These are phyloP conservation scores for Trametes sp. DNA, from an alignment of 1,284 basidiomycete species.

Conservation along the genomic window DNA sequence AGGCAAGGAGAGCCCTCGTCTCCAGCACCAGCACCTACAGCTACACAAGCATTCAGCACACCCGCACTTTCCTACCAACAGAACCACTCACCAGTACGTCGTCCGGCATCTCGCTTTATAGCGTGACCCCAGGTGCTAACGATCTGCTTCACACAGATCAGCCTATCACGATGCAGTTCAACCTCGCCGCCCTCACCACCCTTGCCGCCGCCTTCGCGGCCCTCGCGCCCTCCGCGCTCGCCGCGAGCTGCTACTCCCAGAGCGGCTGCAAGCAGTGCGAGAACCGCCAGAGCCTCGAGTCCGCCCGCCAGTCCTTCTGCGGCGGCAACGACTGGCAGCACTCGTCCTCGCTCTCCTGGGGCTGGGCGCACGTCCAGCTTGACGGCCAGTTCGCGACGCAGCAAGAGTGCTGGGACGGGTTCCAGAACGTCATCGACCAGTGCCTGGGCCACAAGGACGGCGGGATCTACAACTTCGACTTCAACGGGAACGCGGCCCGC, in stretches of 20 bases:
- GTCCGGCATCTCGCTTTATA: too few relatives aligned
- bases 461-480: slow-evolving; percentile 3
- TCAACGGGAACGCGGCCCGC: slow-evolving; percentile 1
- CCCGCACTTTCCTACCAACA: not conserved
- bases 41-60: not conserved
- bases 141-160: not conserved
- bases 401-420: slow-evolving; percentile 15
- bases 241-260: slow-evolving; percentile 1
- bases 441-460: slow-evolving; percentile 13
- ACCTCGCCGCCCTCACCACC: not conserved
- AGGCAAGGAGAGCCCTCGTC: too few relatives aligned
- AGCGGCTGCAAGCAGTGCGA: slow-evolving; percentile 5
- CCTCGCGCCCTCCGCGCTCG: slow-evolving; percentile 3
- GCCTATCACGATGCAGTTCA: slow-evolving; percentile 6
- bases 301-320: slow-evolving; percentile 5
- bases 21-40: too few relatives aligned
- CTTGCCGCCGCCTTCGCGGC: slow-evolving; percentile 1
- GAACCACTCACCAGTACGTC: not conserved
- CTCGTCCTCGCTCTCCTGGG: slow-evolving; percentile 1
- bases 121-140: not conserved
- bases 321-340: slow-evolving; percentile 6
- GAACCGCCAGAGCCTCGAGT: not conserved
- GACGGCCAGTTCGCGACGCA: slow-evolving; percentile 6
- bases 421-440: slow-evolving; percentile 10
- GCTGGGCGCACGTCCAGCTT: slow-evolving; percentile 9